Base-by-base conservation (phyloP, 23 red algal species). In the Agarophyton chilense region DNA sequence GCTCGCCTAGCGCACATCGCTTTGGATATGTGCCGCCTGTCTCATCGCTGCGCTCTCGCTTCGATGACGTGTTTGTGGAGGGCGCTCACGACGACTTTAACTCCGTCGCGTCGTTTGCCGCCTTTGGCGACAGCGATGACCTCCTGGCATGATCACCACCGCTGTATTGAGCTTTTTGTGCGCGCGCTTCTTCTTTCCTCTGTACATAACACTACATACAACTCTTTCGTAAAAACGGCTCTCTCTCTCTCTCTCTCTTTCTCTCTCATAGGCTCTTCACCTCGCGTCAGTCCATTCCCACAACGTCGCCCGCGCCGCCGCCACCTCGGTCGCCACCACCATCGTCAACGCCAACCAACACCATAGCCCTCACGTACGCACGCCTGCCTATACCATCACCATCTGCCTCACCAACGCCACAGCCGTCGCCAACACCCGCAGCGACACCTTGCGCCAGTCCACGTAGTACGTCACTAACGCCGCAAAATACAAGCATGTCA, bases 31-130 rank as follows among this genome's bases (percentile, higher is more conserved):
- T 72, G 16, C 65, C 44, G 68, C 83, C 83, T 22, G 68, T 50
- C 4, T 51, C 55, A 0, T 21, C 21, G 29, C 28, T 50, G 28
- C 26, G 68, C 19, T 42, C 28, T 18, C 62, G 83, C 10, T 76
- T 88, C 31, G 83, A 76, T 29, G 83, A 73, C 71, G 83, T 88
- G 64, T 88, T 88, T 76, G 83, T 65, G 19, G 79, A 84, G 41
- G 60, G 79, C 12, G 79, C 21, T 9, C 55, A 84, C 7, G 79
- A 29, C 33, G 61, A 66, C 12, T 66, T 66, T 33, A 26, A 66
- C 12, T 21, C 61, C 16, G 61, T 66, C 22, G 33, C 61, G 26
- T 66, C 61, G 61, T 66, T 66, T 16, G 26, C 61, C 26, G 61
- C 2, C 1, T 66, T 66, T 66, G 61, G 61, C 16, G 61, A 66